Percentiles rank a stretch among this genome's conserved stretches.
These are phyloP conservation scores for Mitragyna speciosa DNA, from an alignment of 257 asterid species.

Conservation along the genomic window DNA sequence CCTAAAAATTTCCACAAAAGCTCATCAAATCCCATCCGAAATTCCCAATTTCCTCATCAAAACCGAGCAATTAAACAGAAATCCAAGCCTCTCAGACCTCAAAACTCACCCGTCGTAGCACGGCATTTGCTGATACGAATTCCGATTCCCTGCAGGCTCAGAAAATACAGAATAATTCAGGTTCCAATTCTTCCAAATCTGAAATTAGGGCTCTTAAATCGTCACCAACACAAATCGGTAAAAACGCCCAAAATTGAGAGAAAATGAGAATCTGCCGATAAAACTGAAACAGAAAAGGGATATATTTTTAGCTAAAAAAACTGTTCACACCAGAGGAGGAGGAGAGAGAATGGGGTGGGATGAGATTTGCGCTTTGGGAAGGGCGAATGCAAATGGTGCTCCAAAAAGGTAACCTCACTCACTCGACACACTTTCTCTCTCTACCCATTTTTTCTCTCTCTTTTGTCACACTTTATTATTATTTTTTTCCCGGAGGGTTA, in stretches of 20 bases:
- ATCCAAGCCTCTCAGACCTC: background rate
- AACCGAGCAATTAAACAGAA: constrained; percentile 2
- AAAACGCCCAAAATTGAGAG: background rate
- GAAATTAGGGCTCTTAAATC: constrained; percentile 19
- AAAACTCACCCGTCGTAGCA: background rate
- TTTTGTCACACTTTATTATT: too few species aligned
- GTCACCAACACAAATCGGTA: background rate
- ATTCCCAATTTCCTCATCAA: constrained; percentile 21
- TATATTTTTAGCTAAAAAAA: too few species aligned
- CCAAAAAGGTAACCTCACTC: constrained; percentile 30
- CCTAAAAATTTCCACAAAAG: constrained; percentile 9
- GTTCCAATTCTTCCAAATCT: constrained; percentile 5
- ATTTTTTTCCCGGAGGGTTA: too few species aligned
- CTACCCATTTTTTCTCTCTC: constrained; percentile 24
- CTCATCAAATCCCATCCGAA: constrained; percentile 29
- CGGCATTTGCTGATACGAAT: constrained; percentile 14
- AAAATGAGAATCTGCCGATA: background rate
- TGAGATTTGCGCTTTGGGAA: background rate
- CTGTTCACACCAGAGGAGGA: background rate
- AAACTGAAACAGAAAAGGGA: background rate
- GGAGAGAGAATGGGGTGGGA: background rate
- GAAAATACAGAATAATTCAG: background rate
- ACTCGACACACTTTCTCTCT: constrained; percentile 26
- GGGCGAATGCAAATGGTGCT: constrained; percentile 16
- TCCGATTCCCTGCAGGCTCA: background rate